These are phyloP conservation scores for Candida sakaeoensis DNA, from an alignment of 805 yeast genomes.

Conservation along the genomic window DNA sequence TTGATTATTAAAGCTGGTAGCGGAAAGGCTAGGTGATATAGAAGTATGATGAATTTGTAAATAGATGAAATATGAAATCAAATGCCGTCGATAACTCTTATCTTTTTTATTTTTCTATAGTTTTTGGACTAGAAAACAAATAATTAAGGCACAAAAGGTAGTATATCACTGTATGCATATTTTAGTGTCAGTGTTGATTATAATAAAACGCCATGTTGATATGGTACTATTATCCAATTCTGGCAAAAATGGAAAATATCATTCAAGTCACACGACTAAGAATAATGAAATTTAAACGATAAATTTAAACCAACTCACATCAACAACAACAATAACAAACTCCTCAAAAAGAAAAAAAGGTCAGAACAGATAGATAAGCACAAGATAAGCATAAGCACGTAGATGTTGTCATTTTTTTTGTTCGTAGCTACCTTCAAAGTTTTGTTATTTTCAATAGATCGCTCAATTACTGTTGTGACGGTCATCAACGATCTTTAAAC, in stretches of 20 bases:
- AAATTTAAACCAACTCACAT: not conserved
- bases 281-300: not conserved
- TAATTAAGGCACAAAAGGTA: no score
- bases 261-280: not conserved
- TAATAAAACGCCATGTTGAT: not conserved
- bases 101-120: no score
- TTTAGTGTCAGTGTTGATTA: no score
- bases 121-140: no score
- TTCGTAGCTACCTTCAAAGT: no score
- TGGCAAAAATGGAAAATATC: not conserved
- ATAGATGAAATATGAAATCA: constrained; percentile 3
- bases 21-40: constrained; percentile 44
- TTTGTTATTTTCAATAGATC: not conserved
- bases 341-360: not conserved
- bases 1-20: constrained; percentile 69
- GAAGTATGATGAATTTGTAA: constrained; percentile 6
- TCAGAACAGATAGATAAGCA: not conserved
- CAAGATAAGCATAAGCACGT: no score
- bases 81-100: no score
- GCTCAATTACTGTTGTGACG: no score
- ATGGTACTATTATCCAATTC: not conserved
- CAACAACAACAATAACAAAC: not conserved
- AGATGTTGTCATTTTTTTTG: not conserved
- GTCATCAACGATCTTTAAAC: no score
- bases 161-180: no score